Base-by-base conservation (phyloP, 768 basidiomycete species). In the Hysterangium stoloniferum region DNA sequence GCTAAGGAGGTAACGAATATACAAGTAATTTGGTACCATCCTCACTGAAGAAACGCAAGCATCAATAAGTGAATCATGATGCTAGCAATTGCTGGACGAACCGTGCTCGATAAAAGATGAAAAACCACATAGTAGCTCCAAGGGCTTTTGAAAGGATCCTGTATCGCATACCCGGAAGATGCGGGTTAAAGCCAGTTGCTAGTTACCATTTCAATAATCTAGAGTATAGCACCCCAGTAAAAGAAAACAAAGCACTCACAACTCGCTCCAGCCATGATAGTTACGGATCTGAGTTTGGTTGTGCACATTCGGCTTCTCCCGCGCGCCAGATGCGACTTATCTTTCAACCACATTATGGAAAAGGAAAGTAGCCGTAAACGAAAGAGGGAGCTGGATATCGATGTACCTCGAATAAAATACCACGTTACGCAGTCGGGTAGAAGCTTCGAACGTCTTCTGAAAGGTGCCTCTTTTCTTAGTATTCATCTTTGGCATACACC, bases 61-160 rank as follows among this genome's bases (percentile, higher is more conserved):
- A 24, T 20, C 38, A 4, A 15, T 35, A 46, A 24, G 55, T 32
- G 11, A 54, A n/a, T n/a, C n/a, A n/a, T n/a, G n/a, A n/a, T n/a
- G n/a, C n/a, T n/a, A 40, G 27, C n/a, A 25, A 7, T 1, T 15
- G 12, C 17, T 15, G 22, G 41, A 74, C 85, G 62, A 61, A 95
- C 93, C 91, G 75, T 56, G 87, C 85, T 51, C 93, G 82, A 69
- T 94, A 96, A 74, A 96, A 95, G 64, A 96, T 92, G 74, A 93
- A 96, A 79, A 95, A 95, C 93, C 93, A 96, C 93, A 96, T 95
- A 22, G 82, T 78, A 29, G 92, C 93, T 43, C 93, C 93, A 38
- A 96, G 72, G 54, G 79, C 81, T 68, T 92, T 93, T 24, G 86
- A 78, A 27, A 94, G 74, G 64, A 90, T 80, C 53, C 76, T 78